phyloP scores from a whole-genome alignment of 2,329 filamentous ascomycete species.

The Pseudocercospora pini-densiflorae region DNA sequence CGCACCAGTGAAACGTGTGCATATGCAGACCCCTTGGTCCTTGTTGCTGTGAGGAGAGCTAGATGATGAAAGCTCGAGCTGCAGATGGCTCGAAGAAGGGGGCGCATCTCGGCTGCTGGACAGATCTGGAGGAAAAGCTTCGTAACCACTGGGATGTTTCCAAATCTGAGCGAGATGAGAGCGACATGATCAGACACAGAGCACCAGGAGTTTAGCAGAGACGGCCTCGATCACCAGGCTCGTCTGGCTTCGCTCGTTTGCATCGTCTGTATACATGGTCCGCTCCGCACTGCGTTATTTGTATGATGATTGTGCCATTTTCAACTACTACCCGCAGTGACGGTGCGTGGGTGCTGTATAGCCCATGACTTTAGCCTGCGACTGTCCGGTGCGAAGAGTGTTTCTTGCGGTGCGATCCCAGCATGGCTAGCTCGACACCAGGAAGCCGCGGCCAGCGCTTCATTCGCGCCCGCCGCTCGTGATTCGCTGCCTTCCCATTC shows the following conservation, averaged over 20 bases:
- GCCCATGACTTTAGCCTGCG: not conserved
- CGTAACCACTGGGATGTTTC: not conserved
- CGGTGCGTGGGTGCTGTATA: not conserved
- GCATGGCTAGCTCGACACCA: not conserved
- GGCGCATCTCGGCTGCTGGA: not conserved
- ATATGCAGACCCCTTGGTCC: not conserved
- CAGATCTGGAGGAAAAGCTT: not conserved
- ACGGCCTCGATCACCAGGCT: not conserved
- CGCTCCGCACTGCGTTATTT: no score
- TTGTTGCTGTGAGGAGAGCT: not conserved
- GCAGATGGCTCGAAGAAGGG: not conserved
- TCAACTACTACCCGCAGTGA: not conserved
- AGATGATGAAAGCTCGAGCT: not conserved
- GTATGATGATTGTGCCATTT: not conserved
- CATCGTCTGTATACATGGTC: no score
- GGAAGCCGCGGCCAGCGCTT: not conserved
- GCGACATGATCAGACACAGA: not conserved
- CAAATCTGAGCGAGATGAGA: not conserved
- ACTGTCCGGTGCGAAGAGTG: not conserved
- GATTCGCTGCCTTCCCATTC: slow-evolving; percentile 10
- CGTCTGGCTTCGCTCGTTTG: not conserved
- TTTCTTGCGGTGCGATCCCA: not conserved
- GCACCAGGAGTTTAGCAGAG: not conserved
- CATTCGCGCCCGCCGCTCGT: not conserved
- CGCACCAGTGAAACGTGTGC: not conserved